Conservation (phyloP, 495 filamentous ascomycete species). For the Aspergillus biplanus region DNA sequence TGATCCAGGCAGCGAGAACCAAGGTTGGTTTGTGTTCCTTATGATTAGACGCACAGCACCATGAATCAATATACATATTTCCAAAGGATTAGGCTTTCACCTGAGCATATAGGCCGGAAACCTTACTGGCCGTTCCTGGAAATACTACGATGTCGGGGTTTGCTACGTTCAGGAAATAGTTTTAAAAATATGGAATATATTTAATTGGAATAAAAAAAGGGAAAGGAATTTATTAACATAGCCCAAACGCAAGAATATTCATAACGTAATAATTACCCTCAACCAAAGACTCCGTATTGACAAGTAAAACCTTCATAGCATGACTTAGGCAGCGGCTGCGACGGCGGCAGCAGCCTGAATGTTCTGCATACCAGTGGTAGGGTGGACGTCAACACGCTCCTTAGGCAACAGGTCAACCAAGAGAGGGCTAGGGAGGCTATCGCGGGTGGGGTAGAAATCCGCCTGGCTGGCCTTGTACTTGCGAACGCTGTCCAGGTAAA, state of each 20-base stretch:
- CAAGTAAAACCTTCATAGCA: conserved; percentile 20
- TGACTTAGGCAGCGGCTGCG: conserved; percentile 30
- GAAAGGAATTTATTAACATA: conserved; percentile 9
- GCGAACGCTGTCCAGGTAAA: conserved; percentile 86
- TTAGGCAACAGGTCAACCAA: conserved; percentile 89
- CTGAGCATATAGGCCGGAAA: too few relatives aligned
- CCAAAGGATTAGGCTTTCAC: too few relatives aligned
- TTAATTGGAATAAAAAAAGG: background rate
- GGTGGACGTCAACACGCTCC: conserved; percentile 90
- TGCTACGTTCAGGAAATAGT: too few relatives aligned
- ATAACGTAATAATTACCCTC: background rate
- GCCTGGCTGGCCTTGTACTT: conserved; percentile 83
- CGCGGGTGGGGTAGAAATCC: conserved; percentile 64
- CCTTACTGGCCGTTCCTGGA: too few relatives aligned
- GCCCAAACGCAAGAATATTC: conserved; percentile 6
- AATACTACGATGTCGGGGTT: too few relatives aligned
- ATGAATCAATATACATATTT: too few relatives aligned
- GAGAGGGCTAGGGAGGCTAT: conserved; percentile 81
- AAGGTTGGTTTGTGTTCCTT: too few relatives aligned
- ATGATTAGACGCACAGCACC: too few relatives aligned
- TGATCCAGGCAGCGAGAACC: conserved; percentile 15
- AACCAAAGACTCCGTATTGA: background rate
- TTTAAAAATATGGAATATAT: too few relatives aligned
- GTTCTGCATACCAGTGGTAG: conserved; percentile 60
- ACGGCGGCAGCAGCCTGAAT: conserved; percentile 47